Evolutionary conservation across 1,284 basidiomycete genomes (phyloP).

Genomic region (Leucoagaricus sp.): DNA sequence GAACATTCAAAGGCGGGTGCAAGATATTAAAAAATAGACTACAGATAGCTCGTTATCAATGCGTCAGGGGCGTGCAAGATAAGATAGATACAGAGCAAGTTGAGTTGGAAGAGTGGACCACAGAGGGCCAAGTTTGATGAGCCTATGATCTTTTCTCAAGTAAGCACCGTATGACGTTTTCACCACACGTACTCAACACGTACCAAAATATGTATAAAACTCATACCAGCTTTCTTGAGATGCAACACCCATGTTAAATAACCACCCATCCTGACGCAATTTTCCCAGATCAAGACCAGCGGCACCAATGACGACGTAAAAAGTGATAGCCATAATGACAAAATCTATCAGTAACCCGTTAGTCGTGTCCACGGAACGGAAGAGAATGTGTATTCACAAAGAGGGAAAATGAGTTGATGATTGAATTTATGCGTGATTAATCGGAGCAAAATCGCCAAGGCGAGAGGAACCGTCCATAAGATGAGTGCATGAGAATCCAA

Average conservation of each 20-base stretch:
- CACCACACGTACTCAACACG: slow-evolving; percentile 25
- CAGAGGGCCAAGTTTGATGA: slow-evolving; percentile 64
- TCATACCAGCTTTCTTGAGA: slow-evolving; percentile 76
- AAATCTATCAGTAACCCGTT: slow-evolving; percentile 60
- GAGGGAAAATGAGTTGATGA: slow-evolving; percentile 92
- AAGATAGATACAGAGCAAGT: slow-evolving; percentile 60
- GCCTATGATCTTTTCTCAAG: slow-evolving; percentile 51
- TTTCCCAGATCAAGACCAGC: slow-evolving; percentile 62
- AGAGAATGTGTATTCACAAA: slow-evolving; percentile 55
- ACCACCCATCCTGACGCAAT: slow-evolving; percentile 77
- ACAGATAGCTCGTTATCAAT: neutral
- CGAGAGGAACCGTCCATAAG: slow-evolving; percentile 79
- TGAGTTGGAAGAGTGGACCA: slow-evolving; percentile 83
- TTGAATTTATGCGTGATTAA: slow-evolving; percentile 81
- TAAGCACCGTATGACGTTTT: neutral
- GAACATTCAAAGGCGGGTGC: slow-evolving; percentile 93
- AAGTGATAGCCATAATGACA: slow-evolving; percentile 79
- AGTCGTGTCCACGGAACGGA: neutral
- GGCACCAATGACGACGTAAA: slow-evolving; percentile 79
- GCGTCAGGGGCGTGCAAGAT: neutral
- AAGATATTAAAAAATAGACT: slow-evolving; percentile 91
- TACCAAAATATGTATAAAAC: slow-evolving; percentile 80
- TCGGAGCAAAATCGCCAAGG: slow-evolving; percentile 78
- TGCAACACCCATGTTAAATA: slow-evolving; percentile 77
- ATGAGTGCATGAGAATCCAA: slow-evolving; percentile 59